A percentile compares a stretch with the other conserved stretches of the same genome.
Evolutionary conservation across 2,329 filamentous ascomycete species (phyloP).

Genomic region (Colletotrichum musae): DNA sequence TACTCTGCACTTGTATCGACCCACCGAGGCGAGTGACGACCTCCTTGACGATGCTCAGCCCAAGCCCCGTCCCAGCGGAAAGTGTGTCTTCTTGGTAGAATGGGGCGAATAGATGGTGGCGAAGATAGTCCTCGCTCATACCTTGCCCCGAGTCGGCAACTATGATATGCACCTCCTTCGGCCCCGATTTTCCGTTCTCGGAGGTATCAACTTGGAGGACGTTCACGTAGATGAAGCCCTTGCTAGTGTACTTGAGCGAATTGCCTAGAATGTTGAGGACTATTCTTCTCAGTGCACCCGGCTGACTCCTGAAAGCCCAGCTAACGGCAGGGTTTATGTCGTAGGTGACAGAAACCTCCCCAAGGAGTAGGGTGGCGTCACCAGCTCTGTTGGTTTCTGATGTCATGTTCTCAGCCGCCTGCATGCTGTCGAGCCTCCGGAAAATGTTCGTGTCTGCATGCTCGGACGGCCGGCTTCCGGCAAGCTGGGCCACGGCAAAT

Average conservation of each 20-base stretch:
- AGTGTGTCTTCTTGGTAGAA: slow-evolving; percentile 76
- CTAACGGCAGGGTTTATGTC: slow-evolving; percentile 62
- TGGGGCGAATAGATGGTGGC: slow-evolving; percentile 72
- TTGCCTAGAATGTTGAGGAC: slow-evolving; percentile 76
- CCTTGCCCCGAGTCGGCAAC: slow-evolving; percentile 77
- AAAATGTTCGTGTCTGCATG: slow-evolving; percentile 29
- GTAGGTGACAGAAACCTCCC: slow-evolving; percentile 60
- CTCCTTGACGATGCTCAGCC: slow-evolving; percentile 74
- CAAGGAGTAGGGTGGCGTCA: slow-evolving; percentile 21
- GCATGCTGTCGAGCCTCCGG: slow-evolving; percentile 40
- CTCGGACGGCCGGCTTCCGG: slow-evolving; percentile 2
- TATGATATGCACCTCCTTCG: slow-evolving; percentile 53
- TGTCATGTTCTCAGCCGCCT: slow-evolving; percentile 39
- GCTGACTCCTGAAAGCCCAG: slow-evolving; percentile 69
- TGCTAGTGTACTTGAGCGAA: slow-evolving; percentile 71
- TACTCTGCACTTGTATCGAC: slow-evolving; percentile 69
- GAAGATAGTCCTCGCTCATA: slow-evolving; percentile 74
- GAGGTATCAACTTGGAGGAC: slow-evolving; percentile 43
- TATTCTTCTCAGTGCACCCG: slow-evolving; percentile 66
- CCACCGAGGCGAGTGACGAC: slow-evolving; percentile 73
- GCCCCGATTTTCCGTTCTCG: neutral
- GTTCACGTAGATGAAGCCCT: slow-evolving; percentile 50
- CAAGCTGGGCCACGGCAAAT: slow-evolving; percentile 31
- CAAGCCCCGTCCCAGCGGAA: slow-evolving; percentile 73
- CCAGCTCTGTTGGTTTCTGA: slow-evolving; percentile 16